Evolutionary conservation across 2,329 filamentous ascomycete species (phyloP), one percentile per base, ranked within the genome.

Genomic region (Diaporthe citriasiana): DNA sequence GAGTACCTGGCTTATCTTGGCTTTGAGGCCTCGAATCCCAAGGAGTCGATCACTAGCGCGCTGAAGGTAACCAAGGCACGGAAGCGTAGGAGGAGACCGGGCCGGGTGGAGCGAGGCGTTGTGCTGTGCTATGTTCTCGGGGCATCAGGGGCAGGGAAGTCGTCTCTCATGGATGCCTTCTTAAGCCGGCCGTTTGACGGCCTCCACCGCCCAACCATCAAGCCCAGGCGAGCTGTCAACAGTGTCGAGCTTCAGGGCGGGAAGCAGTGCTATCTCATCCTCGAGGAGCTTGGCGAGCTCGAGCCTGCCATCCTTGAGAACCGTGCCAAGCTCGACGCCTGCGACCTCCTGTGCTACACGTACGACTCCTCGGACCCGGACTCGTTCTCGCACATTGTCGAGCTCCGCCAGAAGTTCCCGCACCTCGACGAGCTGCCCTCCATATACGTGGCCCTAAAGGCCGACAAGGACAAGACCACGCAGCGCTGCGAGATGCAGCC

Each of bases 351-450:
- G 59, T 97, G 96, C 83, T 98, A 97, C 83, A 93, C 95, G 0
- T 99, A 98, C 84, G 97, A 99, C 85, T 98, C 96, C 2, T 97
- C 95, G 1, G 95, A 99, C 76, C 96, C 97, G 0, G 95, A 98
- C 82, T 98, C 95, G 5, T 99, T 99, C 82, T 92, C 93, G 1
- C 95, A 98, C 80, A 95, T 99, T 70, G 93, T 96, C 50, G 90
- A 93, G 25, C 87, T 98, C 65, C 92, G 95, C 56, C 89, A 90
- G 72, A 93, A 92, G 79, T 93, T 96, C 78, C 92, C 95, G 0
- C 93, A 97, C 72, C 89, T 99, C 3, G 94, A 97, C 81, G 92
- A 94, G n/a, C 86, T 99, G 38, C 97, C 97, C 0, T 93, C 94
- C 12, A 93, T 99, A 10, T 99, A 97, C 81, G 94, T 95, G 1